Percentiles rank a stretch among this genome's conserved stretches.
Conservation (phyloP, 139 green algal species). For the Closterium sp. region DNA sequence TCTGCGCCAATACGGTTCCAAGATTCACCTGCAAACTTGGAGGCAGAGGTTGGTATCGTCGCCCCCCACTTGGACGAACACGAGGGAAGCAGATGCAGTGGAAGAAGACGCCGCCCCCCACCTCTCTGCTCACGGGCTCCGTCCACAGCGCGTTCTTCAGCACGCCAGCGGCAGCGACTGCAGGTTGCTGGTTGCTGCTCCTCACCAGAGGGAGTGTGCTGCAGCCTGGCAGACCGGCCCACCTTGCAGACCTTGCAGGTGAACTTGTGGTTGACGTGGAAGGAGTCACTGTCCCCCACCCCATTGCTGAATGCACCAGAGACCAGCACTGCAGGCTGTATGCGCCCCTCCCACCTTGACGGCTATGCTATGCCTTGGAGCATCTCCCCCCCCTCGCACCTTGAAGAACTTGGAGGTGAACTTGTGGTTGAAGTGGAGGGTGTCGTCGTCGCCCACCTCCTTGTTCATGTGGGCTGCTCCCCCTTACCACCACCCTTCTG, state of each 20-base stretch:
- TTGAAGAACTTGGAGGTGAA: slow-evolving; percentile 82
- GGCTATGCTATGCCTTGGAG: no score
- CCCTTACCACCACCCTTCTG: no score
- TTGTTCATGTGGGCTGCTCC: no score
- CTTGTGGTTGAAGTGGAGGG: slow-evolving; percentile 89
- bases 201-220: no score
- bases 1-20: no score
- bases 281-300: slow-evolving; percentile 77
- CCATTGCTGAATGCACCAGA: slow-evolving; percentile 70
- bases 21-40: slow-evolving; percentile 74
- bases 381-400: slow-evolving; percentile 11
- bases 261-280: slow-evolving; percentile 88
- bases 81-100: slow-evolving; percentile 78
- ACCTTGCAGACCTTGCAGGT: slow-evolving; percentile 77
- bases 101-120: slow-evolving; percentile 83
- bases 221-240: no score
- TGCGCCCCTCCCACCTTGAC: no score
- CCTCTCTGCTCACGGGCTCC: slow-evolving; percentile 78
- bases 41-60: slow-evolving; percentile 82
- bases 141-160: slow-evolving; percentile 91
- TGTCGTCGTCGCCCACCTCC: slow-evolving; percentile 79
- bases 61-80: slow-evolving; percentile 77
- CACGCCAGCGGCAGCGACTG: slow-evolving; percentile 87
- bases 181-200: no score
- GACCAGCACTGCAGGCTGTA: no score